Conservation (phyloP, 2,329 filamentous ascomycete genomes). For the Phyllosticta ampelicida region DNA sequence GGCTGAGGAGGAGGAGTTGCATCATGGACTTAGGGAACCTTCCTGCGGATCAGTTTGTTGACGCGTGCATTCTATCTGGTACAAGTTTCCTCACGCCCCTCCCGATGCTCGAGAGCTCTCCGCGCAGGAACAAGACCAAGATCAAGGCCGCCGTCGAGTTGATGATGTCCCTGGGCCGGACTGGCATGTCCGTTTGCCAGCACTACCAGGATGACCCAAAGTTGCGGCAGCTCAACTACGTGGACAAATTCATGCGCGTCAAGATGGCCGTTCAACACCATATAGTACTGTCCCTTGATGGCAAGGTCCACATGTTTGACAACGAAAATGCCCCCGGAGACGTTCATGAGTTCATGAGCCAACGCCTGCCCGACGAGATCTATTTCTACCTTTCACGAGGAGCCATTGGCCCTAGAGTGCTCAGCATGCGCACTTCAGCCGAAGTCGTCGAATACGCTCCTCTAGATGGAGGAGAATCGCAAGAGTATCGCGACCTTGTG, state of each 20-base stretch:
- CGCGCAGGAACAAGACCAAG: slow-evolving; percentile 43
- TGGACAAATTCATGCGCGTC: slow-evolving; percentile 77
- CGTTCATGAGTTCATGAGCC: slow-evolving; percentile 81
- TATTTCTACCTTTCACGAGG: slow-evolving; percentile 83
- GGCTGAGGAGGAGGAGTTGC: slow-evolving; percentile 55
- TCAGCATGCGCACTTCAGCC: slow-evolving; percentile 72
- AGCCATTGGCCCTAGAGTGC: slow-evolving; percentile 64
- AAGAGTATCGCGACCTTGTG: slow-evolving; percentile 72
- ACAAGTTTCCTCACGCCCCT: slow-evolving; percentile 71
- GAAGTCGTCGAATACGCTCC: slow-evolving; percentile 73
- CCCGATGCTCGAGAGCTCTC: slow-evolving; percentile 58
- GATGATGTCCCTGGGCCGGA: slow-evolving; percentile 54
- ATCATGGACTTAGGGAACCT: slow-evolving; percentile 54
- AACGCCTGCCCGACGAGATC: slow-evolving; percentile 78
- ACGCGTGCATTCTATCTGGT: slow-evolving; percentile 73
- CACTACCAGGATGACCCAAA: slow-evolving; percentile 72
- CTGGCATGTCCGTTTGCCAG: slow-evolving; percentile 62
- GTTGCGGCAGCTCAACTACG: slow-evolving; percentile 61
- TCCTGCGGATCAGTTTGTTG: slow-evolving; percentile 66
- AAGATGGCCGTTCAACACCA: slow-evolving; percentile 80
- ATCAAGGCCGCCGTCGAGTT: slow-evolving; percentile 70
- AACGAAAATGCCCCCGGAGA: slow-evolving; percentile 66
- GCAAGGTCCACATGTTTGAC: slow-evolving; percentile 65
- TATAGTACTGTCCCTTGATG: slow-evolving; percentile 66
- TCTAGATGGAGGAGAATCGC: slow-evolving; percentile 68